Evolutionary conservation across 768 basidiomycete genomes (phyloP).

Genomic region (Amylocystis lapponica): DNA sequence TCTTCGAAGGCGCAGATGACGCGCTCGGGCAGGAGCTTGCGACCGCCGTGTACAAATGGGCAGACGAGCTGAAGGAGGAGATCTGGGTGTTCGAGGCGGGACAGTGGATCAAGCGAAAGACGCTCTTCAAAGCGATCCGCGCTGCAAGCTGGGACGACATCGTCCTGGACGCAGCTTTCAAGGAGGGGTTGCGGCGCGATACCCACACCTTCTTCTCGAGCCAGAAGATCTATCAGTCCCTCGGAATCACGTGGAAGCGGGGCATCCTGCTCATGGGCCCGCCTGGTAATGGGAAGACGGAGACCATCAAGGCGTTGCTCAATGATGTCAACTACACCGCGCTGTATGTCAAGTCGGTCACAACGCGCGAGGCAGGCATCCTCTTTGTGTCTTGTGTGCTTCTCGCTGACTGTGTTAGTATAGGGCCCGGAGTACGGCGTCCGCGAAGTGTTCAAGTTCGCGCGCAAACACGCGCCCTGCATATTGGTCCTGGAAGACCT

Average conservation of each 20-base stretch:
- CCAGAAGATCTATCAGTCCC: conserved; percentile 31
- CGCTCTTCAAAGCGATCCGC: conserved; percentile 21
- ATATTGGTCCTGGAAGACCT: conserved; percentile 37
- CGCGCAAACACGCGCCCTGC: conserved; percentile 26
- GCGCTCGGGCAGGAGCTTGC: conserved; percentile 7
- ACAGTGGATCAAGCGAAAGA: conserved; percentile 26
- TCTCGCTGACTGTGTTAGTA: background rate
- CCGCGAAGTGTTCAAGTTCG: conserved; percentile 30
- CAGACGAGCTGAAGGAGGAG: conserved; percentile 18
- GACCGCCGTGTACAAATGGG: conserved; percentile 11
- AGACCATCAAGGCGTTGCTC: conserved; percentile 28
- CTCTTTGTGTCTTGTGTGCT: no score
- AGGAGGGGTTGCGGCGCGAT: conserved; percentile 29
- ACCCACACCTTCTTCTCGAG: conserved; percentile 34
- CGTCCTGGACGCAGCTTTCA: conserved; percentile 29
- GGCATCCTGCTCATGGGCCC: conserved; percentile 23
- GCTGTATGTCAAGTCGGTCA: conserved; percentile 39
- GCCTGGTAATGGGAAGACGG: conserved; percentile 35
- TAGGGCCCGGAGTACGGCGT: conserved; percentile 24
- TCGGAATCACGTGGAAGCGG: conserved; percentile 34
- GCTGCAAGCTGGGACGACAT: conserved; percentile 29
- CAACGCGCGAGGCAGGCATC: conserved; percentile 21
- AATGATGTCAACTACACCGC: conserved; percentile 23
- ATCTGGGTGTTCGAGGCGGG: conserved; percentile 34
- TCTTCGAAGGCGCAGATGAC: conserved; percentile 9